Conservation (phyloP, 768 basidiomycete genomes). For the Agrocybe praecox region DNA sequence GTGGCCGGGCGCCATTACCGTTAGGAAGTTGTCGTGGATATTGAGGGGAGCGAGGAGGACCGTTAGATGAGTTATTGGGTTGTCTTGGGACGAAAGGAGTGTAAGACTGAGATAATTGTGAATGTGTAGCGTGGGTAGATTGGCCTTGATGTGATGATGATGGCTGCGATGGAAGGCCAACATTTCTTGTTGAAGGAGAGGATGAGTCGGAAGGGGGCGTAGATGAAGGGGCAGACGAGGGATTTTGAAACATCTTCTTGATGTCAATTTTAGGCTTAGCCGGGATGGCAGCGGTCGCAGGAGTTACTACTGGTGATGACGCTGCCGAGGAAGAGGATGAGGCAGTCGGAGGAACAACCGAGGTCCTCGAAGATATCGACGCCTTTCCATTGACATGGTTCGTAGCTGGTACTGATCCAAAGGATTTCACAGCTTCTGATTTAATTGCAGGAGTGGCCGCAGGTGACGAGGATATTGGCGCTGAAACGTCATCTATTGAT, state of each 20-base stretch:
- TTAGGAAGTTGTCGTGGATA: slow-evolving; percentile 66
- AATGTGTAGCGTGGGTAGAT: slow-evolving; percentile 36
- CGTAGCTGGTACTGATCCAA: slow-evolving; percentile 72
- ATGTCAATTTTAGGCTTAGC: slow-evolving; percentile 55
- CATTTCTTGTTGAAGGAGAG: slow-evolving; percentile 58
- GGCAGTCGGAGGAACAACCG: slow-evolving; percentile 28
- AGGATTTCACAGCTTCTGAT: slow-evolving; percentile 76
- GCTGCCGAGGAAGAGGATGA: slow-evolving; percentile 40
- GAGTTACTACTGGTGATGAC: slow-evolving; percentile 33
- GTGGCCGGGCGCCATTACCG: slow-evolving; percentile 57
- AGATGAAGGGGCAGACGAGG: slow-evolving; percentile 51
- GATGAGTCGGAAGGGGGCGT: slow-evolving; percentile 55
- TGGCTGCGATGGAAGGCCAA: slow-evolving; percentile 53
- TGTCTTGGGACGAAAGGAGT: slow-evolving; percentile 54
- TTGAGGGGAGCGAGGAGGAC: slow-evolving; percentile 66
- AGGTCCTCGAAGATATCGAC: slow-evolving; percentile 44
- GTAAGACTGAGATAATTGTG: slow-evolving; percentile 47
- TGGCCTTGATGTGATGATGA: slow-evolving; percentile 31
- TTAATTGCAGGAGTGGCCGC: slow-evolving; percentile 67
- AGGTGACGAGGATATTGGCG: slow-evolving; percentile 83
- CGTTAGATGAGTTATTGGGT: slow-evolving; percentile 47
- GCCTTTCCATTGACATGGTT: slow-evolving; percentile 68
- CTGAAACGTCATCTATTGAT: slow-evolving; percentile 81
- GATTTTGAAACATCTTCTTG: slow-evolving; percentile 62
- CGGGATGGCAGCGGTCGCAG: slow-evolving; percentile 34